These are phyloP conservation scores for Rhynchospora tenuis DNA, from an alignment of 176 grass and related monocot genomes.

Conservation along the genomic window DNA sequence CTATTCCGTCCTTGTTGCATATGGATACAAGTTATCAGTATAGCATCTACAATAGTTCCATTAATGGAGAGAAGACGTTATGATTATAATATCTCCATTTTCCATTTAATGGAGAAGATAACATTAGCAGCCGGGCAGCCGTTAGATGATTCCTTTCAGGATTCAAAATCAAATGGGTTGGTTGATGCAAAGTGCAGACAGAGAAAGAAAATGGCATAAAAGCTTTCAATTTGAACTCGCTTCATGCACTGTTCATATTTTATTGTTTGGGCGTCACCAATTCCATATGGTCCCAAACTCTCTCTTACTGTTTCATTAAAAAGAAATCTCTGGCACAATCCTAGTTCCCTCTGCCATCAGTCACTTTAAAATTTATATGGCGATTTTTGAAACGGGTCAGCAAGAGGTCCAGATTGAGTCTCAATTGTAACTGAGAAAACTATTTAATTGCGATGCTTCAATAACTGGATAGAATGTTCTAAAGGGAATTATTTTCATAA, in stretches of 20 bases:
- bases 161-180: neutral
- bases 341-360: neutral
- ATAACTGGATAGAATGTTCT: neutral
- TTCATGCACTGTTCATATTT: neutral
- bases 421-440: neutral
- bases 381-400: neutral
- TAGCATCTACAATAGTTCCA: too few relatives aligned
- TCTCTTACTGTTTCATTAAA: neutral
- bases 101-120: neutral
- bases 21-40: too few relatives aligned
- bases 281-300: neutral
- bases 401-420: too few relatives aligned
- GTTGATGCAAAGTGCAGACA: neutral
- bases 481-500: neutral
- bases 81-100: neutral
- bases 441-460: neutral
- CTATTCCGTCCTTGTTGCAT: too few relatives aligned
- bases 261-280: neutral
- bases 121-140: neutral
- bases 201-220: neutral
- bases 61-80: neutral
- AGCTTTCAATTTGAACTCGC: neutral
- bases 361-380: neutral
- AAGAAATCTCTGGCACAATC: neutral
- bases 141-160: conserved; percentile 6